phyloP scores from a whole-genome alignment of 768 basidiomycete genomes.

The Imleria badia region DNA sequence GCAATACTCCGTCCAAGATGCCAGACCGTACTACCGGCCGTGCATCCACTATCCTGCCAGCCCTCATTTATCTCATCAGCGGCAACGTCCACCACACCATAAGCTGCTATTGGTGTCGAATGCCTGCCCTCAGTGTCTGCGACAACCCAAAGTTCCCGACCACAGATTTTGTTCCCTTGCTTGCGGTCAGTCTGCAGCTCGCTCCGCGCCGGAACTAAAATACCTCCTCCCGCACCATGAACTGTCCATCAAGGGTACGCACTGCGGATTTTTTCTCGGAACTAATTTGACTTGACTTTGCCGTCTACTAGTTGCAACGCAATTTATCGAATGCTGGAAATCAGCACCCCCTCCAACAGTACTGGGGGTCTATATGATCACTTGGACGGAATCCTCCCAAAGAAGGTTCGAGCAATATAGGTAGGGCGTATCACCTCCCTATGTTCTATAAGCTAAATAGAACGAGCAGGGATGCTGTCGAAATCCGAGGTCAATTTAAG shows the following conservation, averaged over 20 bases:
- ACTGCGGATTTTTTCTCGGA: too few species aligned
- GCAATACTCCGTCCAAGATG: neutral
- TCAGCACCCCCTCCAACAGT: constrained; percentile 10
- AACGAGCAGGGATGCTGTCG: constrained; percentile 16
- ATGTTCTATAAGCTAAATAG: neutral
- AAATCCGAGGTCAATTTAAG: constrained; percentile 9
- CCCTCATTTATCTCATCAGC: neutral
- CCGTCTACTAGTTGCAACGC: constrained; percentile 12
- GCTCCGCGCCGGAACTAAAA: constrained; percentile 17
- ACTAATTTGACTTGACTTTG: neutral
- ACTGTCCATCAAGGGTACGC: constrained; percentile 6
- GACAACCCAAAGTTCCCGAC: constrained; percentile 11
- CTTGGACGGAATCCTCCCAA: constrained; percentile 14
- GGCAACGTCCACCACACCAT: neutral
- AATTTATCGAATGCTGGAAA: constrained; percentile 10
- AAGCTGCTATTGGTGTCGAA: neutral
- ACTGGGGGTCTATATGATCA: constrained; percentile 20
- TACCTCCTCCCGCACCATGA: constrained; percentile 10
- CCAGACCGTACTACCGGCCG: neutral
- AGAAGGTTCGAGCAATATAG: constrained; percentile 18
- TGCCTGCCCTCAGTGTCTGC: constrained; percentile 20
- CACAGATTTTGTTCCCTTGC: constrained; percentile 20
- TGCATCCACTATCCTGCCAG: neutral
- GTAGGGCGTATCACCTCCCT: neutral
- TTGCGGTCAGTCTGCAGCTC: constrained; percentile 12